Conservation (phyloP, 2,329 filamentous ascomycete genomes). For the Cladobotryum protrusum region DNA sequence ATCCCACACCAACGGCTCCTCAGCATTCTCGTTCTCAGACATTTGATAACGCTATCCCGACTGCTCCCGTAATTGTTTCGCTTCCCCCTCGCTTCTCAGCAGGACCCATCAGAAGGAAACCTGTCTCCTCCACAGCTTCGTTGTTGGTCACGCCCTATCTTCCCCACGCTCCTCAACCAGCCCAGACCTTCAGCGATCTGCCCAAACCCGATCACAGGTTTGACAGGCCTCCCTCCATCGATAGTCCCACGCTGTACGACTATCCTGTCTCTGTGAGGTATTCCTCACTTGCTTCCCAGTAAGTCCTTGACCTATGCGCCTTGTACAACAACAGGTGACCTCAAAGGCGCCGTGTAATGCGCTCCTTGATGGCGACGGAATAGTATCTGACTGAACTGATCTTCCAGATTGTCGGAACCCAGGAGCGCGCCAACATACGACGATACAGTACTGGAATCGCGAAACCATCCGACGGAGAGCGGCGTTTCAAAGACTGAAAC, state of each 20-base stretch:
- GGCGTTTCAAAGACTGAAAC: slow-evolving; percentile 5
- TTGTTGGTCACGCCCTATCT: slow-evolving; percentile 12
- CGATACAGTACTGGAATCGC: not conserved
- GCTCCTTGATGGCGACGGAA: slow-evolving; percentile 6
- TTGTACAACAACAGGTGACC: not conserved
- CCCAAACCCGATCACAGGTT: slow-evolving; percentile 45
- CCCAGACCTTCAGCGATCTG: slow-evolving; percentile 31
- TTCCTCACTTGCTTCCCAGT: slow-evolving; percentile 19
- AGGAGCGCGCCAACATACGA: too few species aligned
- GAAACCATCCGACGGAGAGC: slow-evolving; percentile 8
- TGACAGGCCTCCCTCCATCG: slow-evolving; percentile 48
- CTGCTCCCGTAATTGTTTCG: slow-evolving; percentile 13
- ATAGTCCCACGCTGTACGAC: slow-evolving; percentile 58
- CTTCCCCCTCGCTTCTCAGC: slow-evolving; percentile 17
- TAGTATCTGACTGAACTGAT: not conserved
- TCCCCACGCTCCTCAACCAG: slow-evolving; percentile 19
- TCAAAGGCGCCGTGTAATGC: too few species aligned
- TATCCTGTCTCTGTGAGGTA: slow-evolving; percentile 34
- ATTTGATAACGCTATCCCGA: slow-evolving; percentile 12
- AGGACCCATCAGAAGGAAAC: slow-evolving; percentile 51
- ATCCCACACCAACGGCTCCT: slow-evolving; percentile 11
- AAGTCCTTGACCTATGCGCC: slow-evolving; percentile 15
- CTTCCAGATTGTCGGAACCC: too few species aligned
- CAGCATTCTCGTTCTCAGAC: slow-evolving; percentile 22
- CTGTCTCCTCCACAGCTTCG: slow-evolving; percentile 47